phyloP scores from a whole-genome alignment of 1,284 basidiomycete species.

The Pholiota adiposa region DNA sequence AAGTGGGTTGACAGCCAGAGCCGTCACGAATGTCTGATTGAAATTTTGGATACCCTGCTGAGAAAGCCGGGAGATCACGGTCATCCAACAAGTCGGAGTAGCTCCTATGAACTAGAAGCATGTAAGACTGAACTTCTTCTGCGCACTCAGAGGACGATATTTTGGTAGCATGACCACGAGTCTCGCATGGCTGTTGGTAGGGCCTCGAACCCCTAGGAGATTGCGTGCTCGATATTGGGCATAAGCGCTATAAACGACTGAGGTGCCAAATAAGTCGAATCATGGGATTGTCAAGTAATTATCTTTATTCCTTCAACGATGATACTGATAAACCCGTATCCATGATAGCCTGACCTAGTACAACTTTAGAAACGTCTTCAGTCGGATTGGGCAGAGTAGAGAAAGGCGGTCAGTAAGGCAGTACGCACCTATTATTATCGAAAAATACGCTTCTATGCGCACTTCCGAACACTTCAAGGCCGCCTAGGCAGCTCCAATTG shows the following conservation, averaged over 20 bases:
- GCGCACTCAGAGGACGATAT: neutral
- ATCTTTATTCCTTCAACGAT: neutral
- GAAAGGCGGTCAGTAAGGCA: neutral
- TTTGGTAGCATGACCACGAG: neutral
- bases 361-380: neutral
- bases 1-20: no score
- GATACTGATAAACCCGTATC: neutral
- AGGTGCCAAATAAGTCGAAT: neutral
- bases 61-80: no score
- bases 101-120: neutral
- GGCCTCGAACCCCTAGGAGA: neutral
- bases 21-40: no score
- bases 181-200: neutral
- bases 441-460: neutral
- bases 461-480: neutral
- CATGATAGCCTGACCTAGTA: neutral
- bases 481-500: constrained; percentile 56
- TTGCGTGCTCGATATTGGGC: neutral
- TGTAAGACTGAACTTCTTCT: neutral
- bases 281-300: neutral
- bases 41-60: no score
- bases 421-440: neutral
- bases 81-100: neutral
- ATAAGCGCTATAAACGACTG: neutral
- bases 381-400: neutral